These are phyloP conservation scores for Microsporum ferrugineum DNA, from an alignment of 2,329 filamentous ascomycete species.

Conservation along the genomic window DNA sequence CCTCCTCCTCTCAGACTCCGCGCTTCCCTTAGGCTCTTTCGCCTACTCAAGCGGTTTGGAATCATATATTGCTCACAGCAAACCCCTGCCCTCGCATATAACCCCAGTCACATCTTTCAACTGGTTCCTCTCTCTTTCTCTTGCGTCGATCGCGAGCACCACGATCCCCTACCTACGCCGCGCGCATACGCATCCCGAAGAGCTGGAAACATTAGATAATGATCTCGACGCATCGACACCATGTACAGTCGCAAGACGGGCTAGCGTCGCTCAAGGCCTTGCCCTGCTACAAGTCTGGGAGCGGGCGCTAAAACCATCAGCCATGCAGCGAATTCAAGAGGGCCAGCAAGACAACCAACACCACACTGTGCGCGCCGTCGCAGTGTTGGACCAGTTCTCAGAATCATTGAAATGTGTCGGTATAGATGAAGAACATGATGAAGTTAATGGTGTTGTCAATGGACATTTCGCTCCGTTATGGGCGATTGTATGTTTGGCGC, in stretches of 20 bases:
- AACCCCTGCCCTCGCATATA: constrained; percentile 24
- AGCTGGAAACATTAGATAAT: constrained; percentile 46
- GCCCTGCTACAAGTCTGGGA: constrained; percentile 52
- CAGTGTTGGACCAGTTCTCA: constrained; percentile 29
- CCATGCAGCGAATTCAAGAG: neutral
- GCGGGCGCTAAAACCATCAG: constrained; percentile 36
- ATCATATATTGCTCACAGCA: constrained; percentile 51
- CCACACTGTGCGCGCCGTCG: constrained; percentile 12
- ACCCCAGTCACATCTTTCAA: constrained; percentile 37
- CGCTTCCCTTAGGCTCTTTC: constrained; percentile 53
- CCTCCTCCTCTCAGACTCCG: constrained; percentile 52
- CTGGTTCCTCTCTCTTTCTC: constrained; percentile 46
- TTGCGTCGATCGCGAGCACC: constrained; percentile 47
- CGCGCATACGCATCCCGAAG: constrained; percentile 41
- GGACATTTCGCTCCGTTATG: constrained; percentile 53
- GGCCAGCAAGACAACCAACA: constrained; percentile 1
- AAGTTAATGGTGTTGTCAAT: constrained; percentile 20
- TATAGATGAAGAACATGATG: constrained; percentile 20
- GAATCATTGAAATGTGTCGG: constrained; percentile 27
- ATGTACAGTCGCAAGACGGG: constrained; percentile 51
- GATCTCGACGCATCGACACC: constrained; percentile 52
- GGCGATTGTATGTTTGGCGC: constrained; percentile 44
- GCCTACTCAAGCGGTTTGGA: constrained; percentile 55
- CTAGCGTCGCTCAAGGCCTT: constrained; percentile 49
- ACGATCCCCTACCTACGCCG: constrained; percentile 50